These are phyloP conservation scores for Botrytis tulipae DNA, from an alignment of 2,329 filamentous ascomycete genomes.

Conservation along the genomic window DNA sequence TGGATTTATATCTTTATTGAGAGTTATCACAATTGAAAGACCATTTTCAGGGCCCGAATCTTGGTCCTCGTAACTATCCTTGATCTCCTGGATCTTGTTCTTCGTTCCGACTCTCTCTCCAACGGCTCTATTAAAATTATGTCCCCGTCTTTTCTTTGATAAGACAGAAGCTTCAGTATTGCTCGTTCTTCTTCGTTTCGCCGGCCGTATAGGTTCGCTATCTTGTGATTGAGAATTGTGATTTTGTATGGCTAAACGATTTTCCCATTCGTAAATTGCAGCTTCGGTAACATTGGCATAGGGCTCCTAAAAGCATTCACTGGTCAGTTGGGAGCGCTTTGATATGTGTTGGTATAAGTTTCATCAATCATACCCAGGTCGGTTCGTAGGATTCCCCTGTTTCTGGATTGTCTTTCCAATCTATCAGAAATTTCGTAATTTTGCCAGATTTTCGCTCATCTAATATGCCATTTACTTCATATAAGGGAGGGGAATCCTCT, in stretches of 20 bases:
- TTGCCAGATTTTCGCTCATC: constrained; percentile 24
- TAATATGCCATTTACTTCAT: constrained; percentile 25
- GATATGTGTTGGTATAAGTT: not conserved
- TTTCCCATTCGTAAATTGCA: constrained; percentile 22
- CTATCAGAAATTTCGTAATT: constrained; percentile 48
- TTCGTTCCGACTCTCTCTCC: constrained; percentile 21
- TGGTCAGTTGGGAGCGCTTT: not conserved
- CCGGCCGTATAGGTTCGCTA: constrained; percentile 26
- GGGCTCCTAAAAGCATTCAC: constrained; percentile 31
- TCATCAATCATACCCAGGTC: constrained; percentile 48
- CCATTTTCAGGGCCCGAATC: constrained; percentile 10
- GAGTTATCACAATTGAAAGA: constrained; percentile 24
- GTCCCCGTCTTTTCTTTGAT: constrained; percentile 18
- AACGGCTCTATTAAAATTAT: constrained; percentile 21
- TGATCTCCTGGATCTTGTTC: constrained; percentile 26
- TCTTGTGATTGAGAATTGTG: constrained; percentile 14
- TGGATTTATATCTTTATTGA: constrained; percentile 26
- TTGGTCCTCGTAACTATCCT: constrained; percentile 34
- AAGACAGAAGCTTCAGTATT: not conserved
- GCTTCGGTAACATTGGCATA: constrained; percentile 17
- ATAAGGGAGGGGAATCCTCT: not conserved
- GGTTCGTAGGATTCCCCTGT: constrained; percentile 49
- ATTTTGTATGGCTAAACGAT: not conserved
- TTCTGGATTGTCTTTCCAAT: constrained; percentile 54
- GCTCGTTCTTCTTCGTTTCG: constrained; percentile 25